Base-by-base conservation (phyloP, 768 basidiomycete genomes). In the Kwoniella dejecticola region DNA sequence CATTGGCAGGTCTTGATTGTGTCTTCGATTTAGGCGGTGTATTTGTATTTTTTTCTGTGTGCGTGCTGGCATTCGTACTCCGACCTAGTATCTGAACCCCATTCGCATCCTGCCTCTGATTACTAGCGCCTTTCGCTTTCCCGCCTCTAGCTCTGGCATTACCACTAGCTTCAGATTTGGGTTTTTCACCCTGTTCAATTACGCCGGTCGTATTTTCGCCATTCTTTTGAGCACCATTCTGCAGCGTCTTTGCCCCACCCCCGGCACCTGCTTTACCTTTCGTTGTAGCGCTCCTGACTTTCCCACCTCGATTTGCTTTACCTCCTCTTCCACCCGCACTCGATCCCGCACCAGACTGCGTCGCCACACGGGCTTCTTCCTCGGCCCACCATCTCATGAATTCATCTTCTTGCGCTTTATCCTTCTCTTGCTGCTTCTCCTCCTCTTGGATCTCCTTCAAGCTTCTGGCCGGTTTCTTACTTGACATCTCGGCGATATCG, bases 341-440 rank as follows among this genome's bases (percentile, higher is more conserved):
- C 5, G 17, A 38, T 26, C 27, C 41, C 12, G 12, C 29, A 15
- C 54, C 54, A 31, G 54, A 27, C n/a, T 53, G 36, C 10, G 24
- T 24, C 19, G 54, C 67, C 2, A 78, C 26, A 27, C 77, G 65
- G 33, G 74, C 74, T 62, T 79, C 69, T 77, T 95, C 93, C 6
- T 83, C 86, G 0, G 85, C 81, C 91, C 92, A 96, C 93, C 93
- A 96, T 68, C 81, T 84, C 76, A 94, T 76, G 74, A 96, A 97
- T 62, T 89, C 89, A 3, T 81, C 85, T 77, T 94, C 91, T 49
- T 82, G 83, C 24, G 41, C 67, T 52, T 58, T 67, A 33, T 64
- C 68, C 33, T 69, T 56, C 45, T 75, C 70, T 2, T 66, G 71
- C 27, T 66, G 62, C 83, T 85, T 26, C 82, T 82, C 41, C 83